Base-by-base conservation (phyloP, 2,329 filamentous ascomycete genomes). In the Pseudogymnoascus sp. region DNA sequence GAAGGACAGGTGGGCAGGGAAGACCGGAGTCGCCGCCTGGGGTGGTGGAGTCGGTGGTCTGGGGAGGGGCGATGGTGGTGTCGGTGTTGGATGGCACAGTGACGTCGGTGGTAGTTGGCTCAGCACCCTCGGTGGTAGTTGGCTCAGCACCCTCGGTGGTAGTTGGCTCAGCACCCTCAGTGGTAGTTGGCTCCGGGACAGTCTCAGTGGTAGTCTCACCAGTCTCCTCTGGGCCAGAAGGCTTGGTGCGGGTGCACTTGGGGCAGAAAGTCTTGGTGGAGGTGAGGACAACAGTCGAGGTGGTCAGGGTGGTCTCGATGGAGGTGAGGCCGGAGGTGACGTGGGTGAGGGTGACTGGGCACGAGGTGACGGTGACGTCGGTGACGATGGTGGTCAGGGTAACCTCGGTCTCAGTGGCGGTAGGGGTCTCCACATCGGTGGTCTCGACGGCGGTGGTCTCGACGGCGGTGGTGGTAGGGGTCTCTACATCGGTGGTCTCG, bases 1-100 rank as follows among this genome's bases (percentile, higher is more conserved):
- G 93, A 60, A 97, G 88, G 59, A 93, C 84, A 26, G 81, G 78
- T 64, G 92, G 91, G 68, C 65, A 66, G 62, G 71, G 63, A 56
- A 56, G 46, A 5, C 46, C 46, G 26, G 6, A 10, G 46, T 53
- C 46, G 6, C 46, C 46, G 28, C 46, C 46, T 31, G 46, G 46
- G 46, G 40, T 6, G 40, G 46, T 50, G 43, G 6, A 14, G 19
- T 12, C 12, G 12, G 66, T 70, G 37, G 80, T 79, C 72, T 77
- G 73, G 11, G 76, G 72, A 53, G 81, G 75, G 38, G 69, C 69
- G 40, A 75, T 65, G 19, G 66, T 40, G n/a, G 26, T 31, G 60
- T 24, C 19, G 26, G 31, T 38, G 38, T 22, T 16, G 7, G 38
- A 22, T 56, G n/a, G 50, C 24, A 31, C 24, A 8, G 24, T 2